phyloP scores from a whole-genome alignment of 768 basidiomycete genomes.

The Lactarius akahatsu region DNA sequence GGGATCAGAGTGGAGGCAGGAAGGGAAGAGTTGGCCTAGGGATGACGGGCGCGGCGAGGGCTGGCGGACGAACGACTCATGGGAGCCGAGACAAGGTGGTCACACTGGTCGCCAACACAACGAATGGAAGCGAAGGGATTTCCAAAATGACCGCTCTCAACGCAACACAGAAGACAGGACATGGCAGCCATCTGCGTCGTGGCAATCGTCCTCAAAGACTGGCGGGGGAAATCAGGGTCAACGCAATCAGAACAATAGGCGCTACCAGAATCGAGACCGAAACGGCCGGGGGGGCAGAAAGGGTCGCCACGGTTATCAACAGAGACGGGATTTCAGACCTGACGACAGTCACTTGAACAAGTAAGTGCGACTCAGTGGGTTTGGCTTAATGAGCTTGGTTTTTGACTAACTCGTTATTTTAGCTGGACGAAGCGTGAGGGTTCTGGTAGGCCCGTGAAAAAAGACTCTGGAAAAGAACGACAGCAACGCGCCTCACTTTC shows the following conservation, averaged over 20 bases:
- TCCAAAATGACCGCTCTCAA: constrained; percentile 32
- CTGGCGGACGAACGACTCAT: constrained; percentile 38
- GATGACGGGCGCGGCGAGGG: constrained; percentile 47
- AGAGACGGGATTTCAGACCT: constrained; percentile 44
- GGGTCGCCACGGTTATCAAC: constrained; percentile 37
- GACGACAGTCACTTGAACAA: constrained; percentile 76
- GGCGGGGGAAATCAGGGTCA: constrained; percentile 38
- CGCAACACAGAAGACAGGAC: constrained; percentile 50
- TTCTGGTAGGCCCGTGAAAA: constrained; percentile 42
- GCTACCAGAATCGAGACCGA: constrained; percentile 35
- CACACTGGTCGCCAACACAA: constrained; percentile 25
- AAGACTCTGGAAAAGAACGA: constrained; percentile 42
- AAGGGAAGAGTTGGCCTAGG: constrained; percentile 43
- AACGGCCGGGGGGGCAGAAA: constrained; percentile 26
- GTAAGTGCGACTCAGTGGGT: constrained; percentile 43
- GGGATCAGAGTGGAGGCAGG: constrained; percentile 25
- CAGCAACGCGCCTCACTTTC: constrained; percentile 52
- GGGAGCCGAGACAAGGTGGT: constrained; percentile 32
- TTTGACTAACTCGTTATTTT: constrained; percentile 18
- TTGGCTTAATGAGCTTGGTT: neutral
- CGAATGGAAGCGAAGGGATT: constrained; percentile 26
- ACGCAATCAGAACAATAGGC: constrained; percentile 39
- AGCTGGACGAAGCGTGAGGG: constrained; percentile 71
- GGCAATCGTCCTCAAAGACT: constrained; percentile 46
- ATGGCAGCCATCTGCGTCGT: constrained; percentile 72